Evolutionary conservation across 352 stramenopile genomes (phyloP).

Genomic region (Pythium sukuiense): DNA sequence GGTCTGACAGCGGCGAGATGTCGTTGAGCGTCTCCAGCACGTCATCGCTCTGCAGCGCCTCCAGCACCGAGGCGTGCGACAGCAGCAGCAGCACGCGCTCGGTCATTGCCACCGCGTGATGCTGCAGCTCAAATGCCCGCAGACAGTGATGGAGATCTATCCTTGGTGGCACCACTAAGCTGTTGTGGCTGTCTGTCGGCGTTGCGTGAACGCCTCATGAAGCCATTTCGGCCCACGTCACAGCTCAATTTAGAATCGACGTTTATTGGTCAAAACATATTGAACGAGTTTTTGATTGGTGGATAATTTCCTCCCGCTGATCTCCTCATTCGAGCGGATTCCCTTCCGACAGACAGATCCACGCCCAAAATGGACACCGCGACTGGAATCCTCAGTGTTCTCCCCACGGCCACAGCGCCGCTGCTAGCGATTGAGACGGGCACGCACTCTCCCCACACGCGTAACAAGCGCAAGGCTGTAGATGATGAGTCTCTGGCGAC

Average conservation of each 20-base stretch:
- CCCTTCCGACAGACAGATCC: not conserved
- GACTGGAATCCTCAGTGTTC: not conserved
- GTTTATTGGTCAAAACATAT: not conserved
- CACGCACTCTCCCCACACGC: not conserved
- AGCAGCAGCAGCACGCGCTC: constrained; percentile 53
- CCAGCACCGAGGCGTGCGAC: constrained; percentile 37
- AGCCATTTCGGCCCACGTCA: constrained; percentile 4
- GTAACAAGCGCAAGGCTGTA: not conserved
- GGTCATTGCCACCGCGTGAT: constrained; percentile 30
- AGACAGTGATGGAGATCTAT: constrained; percentile 2
- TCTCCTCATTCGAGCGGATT: not conserved
- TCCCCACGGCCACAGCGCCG: not conserved
- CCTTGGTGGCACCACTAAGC: not conserved
- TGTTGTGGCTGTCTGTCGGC: not conserved
- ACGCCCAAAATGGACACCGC: not conserved
- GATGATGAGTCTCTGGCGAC: not conserved
- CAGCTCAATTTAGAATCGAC: not conserved
- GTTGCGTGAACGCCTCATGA: not conserved
- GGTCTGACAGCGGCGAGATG: constrained; percentile 48
- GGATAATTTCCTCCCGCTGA: not conserved
- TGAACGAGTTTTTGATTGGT: not conserved
- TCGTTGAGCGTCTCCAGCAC: constrained; percentile 47
- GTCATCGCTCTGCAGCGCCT: constrained; percentile 50
- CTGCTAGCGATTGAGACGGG: not conserved
- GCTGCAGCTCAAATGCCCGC: not conserved